Conservation (phyloP, 176 grass and related monocot genomes). For the Musa schizocarpa region DNA sequence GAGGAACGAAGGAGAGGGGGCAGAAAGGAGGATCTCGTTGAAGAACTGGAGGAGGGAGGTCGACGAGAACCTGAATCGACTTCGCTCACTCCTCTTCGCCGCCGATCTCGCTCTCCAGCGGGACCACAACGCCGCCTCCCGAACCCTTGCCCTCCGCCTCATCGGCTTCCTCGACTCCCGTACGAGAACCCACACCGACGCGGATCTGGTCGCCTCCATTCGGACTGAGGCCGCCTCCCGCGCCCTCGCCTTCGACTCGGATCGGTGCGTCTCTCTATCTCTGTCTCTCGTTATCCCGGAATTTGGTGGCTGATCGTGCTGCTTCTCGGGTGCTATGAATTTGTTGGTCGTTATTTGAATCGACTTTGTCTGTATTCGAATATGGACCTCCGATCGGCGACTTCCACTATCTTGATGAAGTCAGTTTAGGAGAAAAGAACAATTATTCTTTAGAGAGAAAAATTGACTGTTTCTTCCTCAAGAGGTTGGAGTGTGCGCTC, state of each 20-base stretch:
- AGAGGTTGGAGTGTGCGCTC: no score
- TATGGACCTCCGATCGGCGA: no score
- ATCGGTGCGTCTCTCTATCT: slow-evolving; percentile 40
- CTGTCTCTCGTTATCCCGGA: no score
- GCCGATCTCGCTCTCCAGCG: slow-evolving; percentile 53
- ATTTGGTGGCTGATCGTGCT: background rate
- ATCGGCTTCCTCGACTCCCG: slow-evolving; percentile 79
- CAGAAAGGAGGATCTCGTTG: no score
- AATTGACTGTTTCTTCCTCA: no score
- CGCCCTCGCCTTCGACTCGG: slow-evolving; percentile 38
- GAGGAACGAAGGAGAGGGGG: background rate
- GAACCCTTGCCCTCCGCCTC: slow-evolving; percentile 64
- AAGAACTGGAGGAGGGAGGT: slow-evolving; percentile 61
- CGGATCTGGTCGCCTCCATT: slow-evolving; percentile 44
- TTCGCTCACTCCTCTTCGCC: slow-evolving; percentile 71
- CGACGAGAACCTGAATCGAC: slow-evolving; percentile 30
- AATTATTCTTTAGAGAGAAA: no score
- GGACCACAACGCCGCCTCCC: slow-evolving; percentile 42
- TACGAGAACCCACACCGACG: slow-evolving; percentile 10
- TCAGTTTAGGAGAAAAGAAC: no score
- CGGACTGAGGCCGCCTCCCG: slow-evolving; percentile 40
- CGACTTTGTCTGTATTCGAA: no score
- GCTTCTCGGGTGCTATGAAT: background rate
- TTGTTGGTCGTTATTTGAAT: no score
- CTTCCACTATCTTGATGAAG: no score